These are phyloP conservation scores for Dryas drummondii DNA, from an alignment of 306 rosid genomes.

Conservation along the genomic window DNA sequence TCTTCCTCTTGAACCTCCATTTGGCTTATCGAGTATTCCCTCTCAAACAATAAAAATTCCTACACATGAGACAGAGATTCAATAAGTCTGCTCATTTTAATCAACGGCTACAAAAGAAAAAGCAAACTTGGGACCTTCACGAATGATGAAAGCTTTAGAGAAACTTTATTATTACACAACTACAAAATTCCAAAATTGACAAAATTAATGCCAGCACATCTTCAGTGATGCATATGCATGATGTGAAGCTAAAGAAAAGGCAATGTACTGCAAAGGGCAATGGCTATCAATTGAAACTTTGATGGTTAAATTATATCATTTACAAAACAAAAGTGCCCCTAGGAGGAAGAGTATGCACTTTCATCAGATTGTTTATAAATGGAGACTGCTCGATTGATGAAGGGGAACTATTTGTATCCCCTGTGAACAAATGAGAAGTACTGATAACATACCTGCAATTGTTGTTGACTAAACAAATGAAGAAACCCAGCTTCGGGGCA, in stretches of 20 bases:
- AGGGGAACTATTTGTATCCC: slow-evolving; percentile 2
- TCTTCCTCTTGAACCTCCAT: slow-evolving; percentile 59
- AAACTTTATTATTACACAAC: background rate
- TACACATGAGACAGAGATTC: slow-evolving; percentile 23
- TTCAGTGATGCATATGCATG: background rate
- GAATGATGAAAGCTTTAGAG: background rate
- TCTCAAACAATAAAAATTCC: slow-evolving; percentile 76
- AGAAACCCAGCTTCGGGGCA: slow-evolving; percentile 61
- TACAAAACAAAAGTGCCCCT: background rate
- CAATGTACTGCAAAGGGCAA: background rate
- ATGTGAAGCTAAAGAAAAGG: background rate
- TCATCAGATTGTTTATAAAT: background rate
- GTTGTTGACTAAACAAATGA: slow-evolving; percentile 92
- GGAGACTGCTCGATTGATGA: background rate
- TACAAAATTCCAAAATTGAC: background rate
- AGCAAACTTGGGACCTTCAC: background rate
- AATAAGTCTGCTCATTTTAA: slow-evolving; percentile 19
- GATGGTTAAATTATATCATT: background rate
- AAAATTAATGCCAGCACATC: background rate
- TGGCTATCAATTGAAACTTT: background rate
- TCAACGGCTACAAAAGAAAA: too few relatives aligned
- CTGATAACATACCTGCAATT: slow-evolving; percentile 61
- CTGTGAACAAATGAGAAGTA: slow-evolving; percentile 14
- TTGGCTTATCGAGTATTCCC: slow-evolving; percentile 73
- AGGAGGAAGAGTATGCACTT: background rate